Percentiles rank a stretch among this genome's conserved stretches.
Conservation (phyloP, 2,329 filamentous ascomycete genomes). For the Diaporthe eres region DNA sequence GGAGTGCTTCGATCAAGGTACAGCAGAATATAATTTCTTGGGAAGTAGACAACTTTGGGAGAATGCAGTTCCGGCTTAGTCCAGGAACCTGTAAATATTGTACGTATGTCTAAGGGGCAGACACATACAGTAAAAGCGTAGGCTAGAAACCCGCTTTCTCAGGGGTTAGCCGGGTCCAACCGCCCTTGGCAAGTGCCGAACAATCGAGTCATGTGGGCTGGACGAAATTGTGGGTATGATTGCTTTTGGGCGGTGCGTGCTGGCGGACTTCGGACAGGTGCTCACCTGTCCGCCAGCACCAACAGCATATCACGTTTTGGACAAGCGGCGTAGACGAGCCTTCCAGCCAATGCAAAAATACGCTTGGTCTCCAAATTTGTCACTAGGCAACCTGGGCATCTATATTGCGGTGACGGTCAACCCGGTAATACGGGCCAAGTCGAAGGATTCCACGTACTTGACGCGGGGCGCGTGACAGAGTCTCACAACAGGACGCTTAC, state of each 20-base stretch:
- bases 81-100: not conserved
- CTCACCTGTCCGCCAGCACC: not conserved
- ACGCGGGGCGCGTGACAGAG: constrained; percentile 9
- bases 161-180: constrained; percentile 25
- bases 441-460: constrained; percentile 15
- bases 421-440: constrained; percentile 14
- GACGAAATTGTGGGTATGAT: constrained; percentile 13
- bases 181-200: not conserved
- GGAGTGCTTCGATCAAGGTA: too few species aligned
- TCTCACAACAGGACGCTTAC: constrained; percentile 26
- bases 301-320: not conserved
- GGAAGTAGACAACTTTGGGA: not conserved
- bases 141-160: constrained; percentile 9
- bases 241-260: not conserved
- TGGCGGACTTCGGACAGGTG: not conserved
- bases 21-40: not conserved
- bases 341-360: not conserved
- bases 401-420: not conserved
- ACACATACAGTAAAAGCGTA: not conserved
- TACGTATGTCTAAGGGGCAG: not conserved
- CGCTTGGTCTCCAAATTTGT: not conserved
- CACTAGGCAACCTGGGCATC: not conserved
- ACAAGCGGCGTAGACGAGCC: not conserved
- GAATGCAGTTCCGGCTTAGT: not conserved
- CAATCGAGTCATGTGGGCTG: constrained; percentile 27